Evolutionary conservation across 352 stramenopile species (phyloP).

Genomic region (Phytopythium mirpurense): DNA sequence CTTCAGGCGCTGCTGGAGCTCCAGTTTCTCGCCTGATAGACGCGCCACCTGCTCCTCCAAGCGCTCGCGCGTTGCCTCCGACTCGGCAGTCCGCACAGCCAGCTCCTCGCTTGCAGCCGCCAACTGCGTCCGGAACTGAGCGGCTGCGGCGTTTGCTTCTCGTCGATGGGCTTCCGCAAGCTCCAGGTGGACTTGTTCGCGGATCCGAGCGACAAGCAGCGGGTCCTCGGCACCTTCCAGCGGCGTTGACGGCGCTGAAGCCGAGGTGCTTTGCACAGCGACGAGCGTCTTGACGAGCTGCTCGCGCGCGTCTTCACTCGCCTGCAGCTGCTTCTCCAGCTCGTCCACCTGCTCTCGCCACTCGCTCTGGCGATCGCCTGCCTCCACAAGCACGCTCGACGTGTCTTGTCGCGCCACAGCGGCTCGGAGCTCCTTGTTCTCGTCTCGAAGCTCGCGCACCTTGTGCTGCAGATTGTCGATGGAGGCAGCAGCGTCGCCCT

Average conservation of each 20-base stretch:
- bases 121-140: not conserved
- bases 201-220: not conserved
- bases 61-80: constrained; percentile 12
- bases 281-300: constrained; percentile 55
- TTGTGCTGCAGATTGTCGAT: not conserved
- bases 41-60: constrained; percentile 21
- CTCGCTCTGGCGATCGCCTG: no score
- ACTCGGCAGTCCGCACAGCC: constrained; percentile 22
- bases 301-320: constrained; percentile 61
- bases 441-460: not conserved
- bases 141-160: not conserved
- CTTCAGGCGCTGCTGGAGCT: constrained; percentile 18
- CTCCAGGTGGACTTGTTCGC: constrained; percentile 1
- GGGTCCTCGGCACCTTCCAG: not conserved
- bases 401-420: not conserved
- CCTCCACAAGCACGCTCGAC: no score
- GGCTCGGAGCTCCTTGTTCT: not conserved
- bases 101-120: constrained; percentile 1
- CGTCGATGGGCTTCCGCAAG: not conserved
- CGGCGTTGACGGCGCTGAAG: not conserved
- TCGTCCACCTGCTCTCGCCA: constrained; percentile 16
- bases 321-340: constrained; percentile 41
- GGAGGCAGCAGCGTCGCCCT: not conserved
- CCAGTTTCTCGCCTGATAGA: constrained; percentile 28
- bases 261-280: constrained; percentile 26